These are phyloP conservation scores for Salvia splendens DNA, from an alignment of 257 asterid genomes.

Conservation along the genomic window DNA sequence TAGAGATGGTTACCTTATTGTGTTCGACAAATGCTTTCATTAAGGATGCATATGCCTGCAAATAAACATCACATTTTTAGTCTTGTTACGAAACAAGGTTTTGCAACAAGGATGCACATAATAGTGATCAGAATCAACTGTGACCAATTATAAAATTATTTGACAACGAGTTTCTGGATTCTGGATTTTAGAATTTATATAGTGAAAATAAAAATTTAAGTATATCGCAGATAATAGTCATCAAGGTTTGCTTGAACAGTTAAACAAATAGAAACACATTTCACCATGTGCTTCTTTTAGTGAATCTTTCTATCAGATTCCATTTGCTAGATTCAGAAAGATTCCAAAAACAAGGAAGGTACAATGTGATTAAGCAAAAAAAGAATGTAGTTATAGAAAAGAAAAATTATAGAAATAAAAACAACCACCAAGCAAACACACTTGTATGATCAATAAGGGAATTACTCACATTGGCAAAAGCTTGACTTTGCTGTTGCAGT, in stretches of 20 bases:
- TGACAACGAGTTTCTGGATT: not conserved
- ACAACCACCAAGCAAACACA: too few relatives aligned
- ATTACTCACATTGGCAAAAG: conserved; percentile 82
- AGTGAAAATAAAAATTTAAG: not conserved
- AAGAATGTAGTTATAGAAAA: too few relatives aligned
- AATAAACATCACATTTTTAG: conserved; percentile 29
- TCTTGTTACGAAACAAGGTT: conserved; percentile 4
- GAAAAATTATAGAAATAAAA: too few relatives aligned
- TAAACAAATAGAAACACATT: conserved; percentile 10
- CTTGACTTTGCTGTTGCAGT: conserved; percentile 98
- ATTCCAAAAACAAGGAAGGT: not conserved
- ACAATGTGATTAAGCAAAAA: too few relatives aligned
- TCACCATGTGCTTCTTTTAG: not conserved
- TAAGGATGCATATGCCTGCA: conserved; percentile 90
- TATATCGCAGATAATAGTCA: not conserved
- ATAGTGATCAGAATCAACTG: conserved; percentile 5
- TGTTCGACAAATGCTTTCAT: conserved; percentile 88
- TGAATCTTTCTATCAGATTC: not conserved
- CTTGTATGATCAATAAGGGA: not conserved
- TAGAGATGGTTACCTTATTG: conserved; percentile 68
- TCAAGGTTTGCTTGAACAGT: conserved; percentile 7
- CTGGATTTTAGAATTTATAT: not conserved
- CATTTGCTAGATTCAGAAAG: conserved; percentile 9
- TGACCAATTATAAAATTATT: conserved; percentile 20
- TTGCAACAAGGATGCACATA: not conserved